A percentile compares a stretch with the other conserved stretches of the same genome.
Conservation (phyloP, 2,329 filamentous ascomycete genomes). For the Colletotrichum higginsianum region DNA sequence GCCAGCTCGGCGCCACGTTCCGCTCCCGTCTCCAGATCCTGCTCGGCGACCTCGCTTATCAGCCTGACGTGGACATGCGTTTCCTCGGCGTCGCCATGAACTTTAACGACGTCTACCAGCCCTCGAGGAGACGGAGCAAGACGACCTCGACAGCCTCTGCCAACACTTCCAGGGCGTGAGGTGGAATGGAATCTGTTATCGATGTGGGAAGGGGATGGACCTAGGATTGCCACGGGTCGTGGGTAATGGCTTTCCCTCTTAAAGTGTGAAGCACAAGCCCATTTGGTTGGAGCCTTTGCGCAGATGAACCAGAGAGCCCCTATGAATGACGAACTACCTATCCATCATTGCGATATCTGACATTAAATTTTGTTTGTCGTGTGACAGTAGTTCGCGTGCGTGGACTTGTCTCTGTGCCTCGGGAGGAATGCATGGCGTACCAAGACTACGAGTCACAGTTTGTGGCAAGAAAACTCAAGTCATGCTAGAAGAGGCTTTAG, state of each 20-base stretch:
- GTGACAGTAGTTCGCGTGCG: neutral
- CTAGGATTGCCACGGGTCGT: neutral
- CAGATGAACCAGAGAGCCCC: neutral
- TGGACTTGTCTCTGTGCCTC: neutral
- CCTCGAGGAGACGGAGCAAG: conserved; percentile 75
- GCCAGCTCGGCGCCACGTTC: conserved; percentile 82
- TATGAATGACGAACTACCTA: conserved; percentile 27
- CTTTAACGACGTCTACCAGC: conserved; percentile 97
- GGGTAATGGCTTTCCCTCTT: neutral
- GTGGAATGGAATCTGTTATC: neutral
- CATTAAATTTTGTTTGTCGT: neutral
- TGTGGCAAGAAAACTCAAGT: neutral
- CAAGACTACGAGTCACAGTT: neutral
- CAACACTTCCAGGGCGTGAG: conserved; percentile 34
- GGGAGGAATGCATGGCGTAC: neutral
- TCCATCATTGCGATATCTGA: neutral
- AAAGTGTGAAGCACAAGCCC: neutral
- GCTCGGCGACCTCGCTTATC: conserved; percentile 91
- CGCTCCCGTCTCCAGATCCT: conserved; percentile 82
- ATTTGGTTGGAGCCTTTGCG: conserved; percentile 4
- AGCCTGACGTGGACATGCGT: conserved; percentile 94
- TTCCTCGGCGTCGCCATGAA: conserved; percentile 99
- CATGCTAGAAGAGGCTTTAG: neutral
- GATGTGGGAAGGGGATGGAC: neutral
- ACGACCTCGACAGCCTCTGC: conserved; percentile 40